phyloP scores from a whole-genome alignment of 768 basidiomycete genomes.

The Chalciporus pseudorubinellus region DNA sequence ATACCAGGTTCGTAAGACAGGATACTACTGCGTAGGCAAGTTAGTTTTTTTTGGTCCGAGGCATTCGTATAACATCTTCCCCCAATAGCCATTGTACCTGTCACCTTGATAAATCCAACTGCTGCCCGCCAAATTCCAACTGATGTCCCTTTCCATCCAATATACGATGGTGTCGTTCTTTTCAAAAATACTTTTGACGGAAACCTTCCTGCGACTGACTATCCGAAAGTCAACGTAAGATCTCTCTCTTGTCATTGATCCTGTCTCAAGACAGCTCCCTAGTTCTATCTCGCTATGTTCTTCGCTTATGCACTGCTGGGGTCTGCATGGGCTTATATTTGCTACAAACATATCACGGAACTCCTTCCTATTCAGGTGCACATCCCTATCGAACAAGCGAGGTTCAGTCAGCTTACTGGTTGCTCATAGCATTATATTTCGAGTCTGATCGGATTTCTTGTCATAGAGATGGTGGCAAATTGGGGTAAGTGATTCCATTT shows the following conservation, averaged over 20 bases:
- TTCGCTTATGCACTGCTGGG: constrained; percentile 72
- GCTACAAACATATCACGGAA: constrained; percentile 76
- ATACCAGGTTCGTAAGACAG: constrained; percentile 81
- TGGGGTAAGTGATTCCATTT: constrained; percentile 55
- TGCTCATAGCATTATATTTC: constrained; percentile 80
- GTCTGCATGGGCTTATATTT: constrained; percentile 77
- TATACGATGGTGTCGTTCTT: constrained; percentile 73
- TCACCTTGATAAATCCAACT: constrained; percentile 62
- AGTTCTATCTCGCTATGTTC: constrained; percentile 91
- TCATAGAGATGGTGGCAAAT: constrained; percentile 93
- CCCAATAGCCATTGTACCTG: constrained; percentile 76
- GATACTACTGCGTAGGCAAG: constrained; percentile 95
- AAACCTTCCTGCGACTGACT: constrained; percentile 86
- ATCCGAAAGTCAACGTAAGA: constrained; percentile 93
- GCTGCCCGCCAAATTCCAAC: constrained; percentile 39
- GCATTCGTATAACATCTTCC: constrained; percentile 1
- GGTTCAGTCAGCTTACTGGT: constrained; percentile 2
- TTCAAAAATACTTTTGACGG: constrained; percentile 91
- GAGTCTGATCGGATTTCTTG: constrained; percentile 77
- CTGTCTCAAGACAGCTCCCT: not conserved
- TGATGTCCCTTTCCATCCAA: constrained; percentile 65
- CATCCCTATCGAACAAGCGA: not conserved
- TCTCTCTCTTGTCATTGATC: not conserved
- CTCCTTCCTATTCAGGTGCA: constrained; percentile 84
- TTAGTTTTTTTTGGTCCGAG: constrained; percentile 11